Conservation (phyloP, 176 grass and related monocot species). For the Carex myosuroides region DNA sequence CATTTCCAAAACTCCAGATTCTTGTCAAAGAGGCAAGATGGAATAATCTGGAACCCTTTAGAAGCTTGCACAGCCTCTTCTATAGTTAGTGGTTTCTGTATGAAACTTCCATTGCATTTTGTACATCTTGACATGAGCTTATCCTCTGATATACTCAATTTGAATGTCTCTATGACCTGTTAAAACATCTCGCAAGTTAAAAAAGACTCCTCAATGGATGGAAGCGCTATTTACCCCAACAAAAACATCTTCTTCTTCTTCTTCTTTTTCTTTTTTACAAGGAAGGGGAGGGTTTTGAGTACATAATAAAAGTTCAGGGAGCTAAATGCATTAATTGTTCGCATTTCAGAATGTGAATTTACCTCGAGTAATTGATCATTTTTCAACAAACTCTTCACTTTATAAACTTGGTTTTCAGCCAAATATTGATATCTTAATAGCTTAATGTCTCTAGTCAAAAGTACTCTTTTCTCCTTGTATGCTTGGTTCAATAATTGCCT, state of each 20-base stretch:
- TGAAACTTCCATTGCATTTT: slow-evolving; percentile 96
- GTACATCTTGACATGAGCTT: slow-evolving; percentile 93
- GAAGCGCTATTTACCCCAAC: neutral
- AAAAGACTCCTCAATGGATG: neutral
- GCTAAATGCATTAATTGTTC: neutral
- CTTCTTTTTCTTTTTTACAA: neutral
- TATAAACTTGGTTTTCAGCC: slow-evolving; percentile 76
- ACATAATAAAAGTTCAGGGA: neutral
- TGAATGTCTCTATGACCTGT: slow-evolving; percentile 83
- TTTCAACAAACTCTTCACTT: slow-evolving; percentile 84
- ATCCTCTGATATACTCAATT: slow-evolving; percentile 83
- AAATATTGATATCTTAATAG: slow-evolving; percentile 92
- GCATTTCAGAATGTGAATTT: slow-evolving; percentile 21
- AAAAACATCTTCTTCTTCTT: neutral
- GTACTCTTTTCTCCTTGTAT: slow-evolving; percentile 82
- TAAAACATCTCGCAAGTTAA: slow-evolving; percentile 13
- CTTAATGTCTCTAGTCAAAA: slow-evolving; percentile 76
- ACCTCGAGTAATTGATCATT: slow-evolving; percentile 93
- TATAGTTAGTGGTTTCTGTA: slow-evolving; percentile 78
- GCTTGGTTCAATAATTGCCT: slow-evolving; percentile 82
- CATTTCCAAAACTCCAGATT: slow-evolving; percentile 99
- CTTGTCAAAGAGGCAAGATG: slow-evolving; percentile 66
- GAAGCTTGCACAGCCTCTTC: slow-evolving; percentile 85
- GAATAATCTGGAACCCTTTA: slow-evolving; percentile 93
- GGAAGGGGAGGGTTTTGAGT: neutral